Evolutionary conservation across 768 basidiomycete species (phyloP).

Genomic region (Psilocybe subaeruginosa): DNA sequence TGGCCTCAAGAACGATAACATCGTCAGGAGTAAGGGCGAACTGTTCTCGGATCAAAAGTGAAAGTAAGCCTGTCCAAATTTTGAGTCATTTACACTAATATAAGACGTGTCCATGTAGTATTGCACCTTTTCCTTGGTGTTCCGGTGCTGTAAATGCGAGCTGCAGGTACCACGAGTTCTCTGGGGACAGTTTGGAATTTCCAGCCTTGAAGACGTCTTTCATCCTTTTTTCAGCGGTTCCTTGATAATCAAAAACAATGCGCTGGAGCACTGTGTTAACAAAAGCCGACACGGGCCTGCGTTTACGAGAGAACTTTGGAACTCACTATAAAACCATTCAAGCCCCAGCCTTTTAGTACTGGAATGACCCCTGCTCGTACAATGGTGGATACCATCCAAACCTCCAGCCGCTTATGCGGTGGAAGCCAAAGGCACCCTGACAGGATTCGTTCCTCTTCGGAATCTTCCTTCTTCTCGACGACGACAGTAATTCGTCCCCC

Average conservation of each 20-base stretch:
- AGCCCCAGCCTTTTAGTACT: slow-evolving; percentile 24
- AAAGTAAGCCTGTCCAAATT: slow-evolving; percentile 26
- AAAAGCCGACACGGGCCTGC: not conserved
- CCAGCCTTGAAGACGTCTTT: slow-evolving; percentile 21
- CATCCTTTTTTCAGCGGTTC: slow-evolving; percentile 18
- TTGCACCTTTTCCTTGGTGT: slow-evolving; percentile 30
- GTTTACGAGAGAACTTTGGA: not conserved
- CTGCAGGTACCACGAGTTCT: slow-evolving; percentile 33
- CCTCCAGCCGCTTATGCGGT: slow-evolving; percentile 24
- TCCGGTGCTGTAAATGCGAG: slow-evolving; percentile 28
- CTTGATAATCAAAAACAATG: slow-evolving; percentile 25
- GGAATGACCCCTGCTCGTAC: slow-evolving; percentile 20
- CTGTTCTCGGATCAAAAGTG: slow-evolving; percentile 30
- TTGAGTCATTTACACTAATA: not conserved
- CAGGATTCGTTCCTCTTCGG: slow-evolving; percentile 21
- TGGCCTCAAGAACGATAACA: slow-evolving; percentile 30
- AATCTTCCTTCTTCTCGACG: slow-evolving; percentile 16
- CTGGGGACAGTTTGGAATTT: slow-evolving; percentile 20
- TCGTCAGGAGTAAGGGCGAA: slow-evolving; percentile 24
- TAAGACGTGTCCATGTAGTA: not conserved
- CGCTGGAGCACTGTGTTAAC: slow-evolving; percentile 14
- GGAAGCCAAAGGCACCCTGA: slow-evolving; percentile 30
- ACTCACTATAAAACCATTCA: slow-evolving; percentile 22
- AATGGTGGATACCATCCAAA: slow-evolving; percentile 24
- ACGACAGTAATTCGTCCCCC: slow-evolving; percentile 31